Evolutionary conservation across 768 basidiomycete genomes (phyloP).

Genomic region (Candolleomyces efflorescens): DNA sequence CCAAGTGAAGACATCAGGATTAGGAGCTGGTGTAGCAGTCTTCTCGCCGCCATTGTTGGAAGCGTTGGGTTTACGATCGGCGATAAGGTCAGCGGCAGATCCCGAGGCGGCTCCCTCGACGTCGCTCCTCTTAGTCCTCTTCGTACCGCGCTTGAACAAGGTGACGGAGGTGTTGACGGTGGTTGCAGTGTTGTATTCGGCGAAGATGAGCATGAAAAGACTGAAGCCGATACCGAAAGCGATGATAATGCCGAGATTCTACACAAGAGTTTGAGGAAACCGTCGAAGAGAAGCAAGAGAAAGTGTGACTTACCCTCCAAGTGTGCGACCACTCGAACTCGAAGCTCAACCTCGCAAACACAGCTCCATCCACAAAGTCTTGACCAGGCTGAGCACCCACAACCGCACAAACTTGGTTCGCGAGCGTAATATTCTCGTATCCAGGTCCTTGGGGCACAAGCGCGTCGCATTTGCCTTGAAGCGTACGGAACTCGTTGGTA

Average conservation of each 20-base stretch:
- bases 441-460: conserved; percentile 60
- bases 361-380: conserved; percentile 51
- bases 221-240: conserved; percentile 64
- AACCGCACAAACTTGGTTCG: conserved; percentile 73
- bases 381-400: conserved; percentile 60
- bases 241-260: conserved; percentile 66
- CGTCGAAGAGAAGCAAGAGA: background rate
- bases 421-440: conserved; percentile 51
- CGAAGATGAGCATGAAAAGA: conserved; percentile 47
- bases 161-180: conserved; percentile 35
- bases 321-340: conserved; percentile 36
- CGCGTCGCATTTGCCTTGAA: conserved; percentile 54
- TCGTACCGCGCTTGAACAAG: conserved; percentile 62
- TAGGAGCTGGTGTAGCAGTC: conserved; percentile 26
- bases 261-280: background rate
- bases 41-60: no score
- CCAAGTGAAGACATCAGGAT: conserved; percentile 78
- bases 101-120: conserved; percentile 10
- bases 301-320: conserved; percentile 34
- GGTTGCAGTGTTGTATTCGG: conserved; percentile 46
- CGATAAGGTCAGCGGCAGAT: background rate
- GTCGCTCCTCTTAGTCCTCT: conserved; percentile 16
- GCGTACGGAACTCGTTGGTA: conserved; percentile 77
- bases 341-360: conserved; percentile 44
- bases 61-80: conserved; percentile 23